Evolutionary conservation across 1,284 basidiomycete genomes (phyloP), one percentile per base, ranked within the genome.

Genomic region (Puccinia hordei): DNA sequence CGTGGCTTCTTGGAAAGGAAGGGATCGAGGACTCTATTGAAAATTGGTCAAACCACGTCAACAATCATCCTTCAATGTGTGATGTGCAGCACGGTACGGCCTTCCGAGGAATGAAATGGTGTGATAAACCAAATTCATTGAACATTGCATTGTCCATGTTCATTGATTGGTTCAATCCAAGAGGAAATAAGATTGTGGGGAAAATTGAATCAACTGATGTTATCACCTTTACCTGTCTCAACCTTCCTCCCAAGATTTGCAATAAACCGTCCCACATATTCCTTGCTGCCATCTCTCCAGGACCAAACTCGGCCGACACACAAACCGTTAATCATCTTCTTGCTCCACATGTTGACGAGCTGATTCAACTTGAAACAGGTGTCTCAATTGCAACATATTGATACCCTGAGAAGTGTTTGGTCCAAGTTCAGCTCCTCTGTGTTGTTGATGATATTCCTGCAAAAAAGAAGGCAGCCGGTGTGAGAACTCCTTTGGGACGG

Each of bases 91-190:
- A 35, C 59, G 30, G 51, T 30, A 22, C 55, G 13, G 24, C 1
- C 19, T 74, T 51, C 55, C 35, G 33, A n/a, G 38, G 27, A 3
- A 38, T 6, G 3, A 35, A 35, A 59, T 30, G 35, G 55, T n/a
- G 59, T 33, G 30, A 74, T 30, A 19, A 17, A 13, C 69, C 69
- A 3, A 41, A 49, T 17, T 49, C 53, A 8, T 19, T 72, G 1
- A 53, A 74, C 22, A 33, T 44, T 24, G n/a, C n/a, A n/a, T n/a
- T n/a, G n/a, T n/a, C n/a, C n/a, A n/a, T n/a, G n/a, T n/a, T n/a
- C n/a, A n/a, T 74, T 19, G 72, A 74, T 41, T 74, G 72, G 72
- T 74, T 74, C 55, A 74, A 74, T 61, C 72, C 72, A 35, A 12
- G 30, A 5, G 72, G 72, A 35, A 57, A 57, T 19, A 55, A 59